These are phyloP conservation scores for Rhytidiadelphus loreus DNA, from an alignment of 225 moss, liverwort and hornwort genomes.

Conservation along the genomic window DNA sequence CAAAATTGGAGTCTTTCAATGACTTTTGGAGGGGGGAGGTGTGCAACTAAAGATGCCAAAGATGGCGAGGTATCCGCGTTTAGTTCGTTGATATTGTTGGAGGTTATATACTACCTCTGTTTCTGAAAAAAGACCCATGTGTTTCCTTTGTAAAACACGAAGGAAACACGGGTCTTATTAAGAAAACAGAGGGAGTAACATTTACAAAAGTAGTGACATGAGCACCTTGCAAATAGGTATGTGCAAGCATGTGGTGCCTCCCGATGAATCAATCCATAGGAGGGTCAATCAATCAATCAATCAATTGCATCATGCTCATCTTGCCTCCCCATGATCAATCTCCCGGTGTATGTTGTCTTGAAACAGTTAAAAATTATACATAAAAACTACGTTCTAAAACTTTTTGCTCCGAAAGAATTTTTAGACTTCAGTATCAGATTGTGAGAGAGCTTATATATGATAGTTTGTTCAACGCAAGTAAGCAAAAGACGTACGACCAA, in stretches of 20 bases:
- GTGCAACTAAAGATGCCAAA: background rate
- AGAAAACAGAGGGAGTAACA: background rate
- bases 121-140: no score
- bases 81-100: background rate
- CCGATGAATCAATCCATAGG: background rate
- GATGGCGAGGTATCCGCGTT: background rate
- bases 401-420: background rate
- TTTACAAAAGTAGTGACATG: background rate
- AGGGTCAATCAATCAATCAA: background rate
- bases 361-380: background rate
- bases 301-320: background rate
- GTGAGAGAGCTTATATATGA: background rate
- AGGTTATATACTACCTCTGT: background rate
- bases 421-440: background rate
- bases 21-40: background rate
- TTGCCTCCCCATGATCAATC: background rate
- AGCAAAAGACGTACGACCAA: background rate
- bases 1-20: background rate
- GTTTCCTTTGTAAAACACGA: no score
- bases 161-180: no score
- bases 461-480: background rate
- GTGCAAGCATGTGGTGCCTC: background rate
- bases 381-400: background rate
- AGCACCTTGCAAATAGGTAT: background rate
- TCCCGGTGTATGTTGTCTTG: background rate